These are phyloP conservation scores for Kickxella alabastrina DNA, from an alignment of 192 early-diverging fungal genomes.

Conservation along the genomic window DNA sequence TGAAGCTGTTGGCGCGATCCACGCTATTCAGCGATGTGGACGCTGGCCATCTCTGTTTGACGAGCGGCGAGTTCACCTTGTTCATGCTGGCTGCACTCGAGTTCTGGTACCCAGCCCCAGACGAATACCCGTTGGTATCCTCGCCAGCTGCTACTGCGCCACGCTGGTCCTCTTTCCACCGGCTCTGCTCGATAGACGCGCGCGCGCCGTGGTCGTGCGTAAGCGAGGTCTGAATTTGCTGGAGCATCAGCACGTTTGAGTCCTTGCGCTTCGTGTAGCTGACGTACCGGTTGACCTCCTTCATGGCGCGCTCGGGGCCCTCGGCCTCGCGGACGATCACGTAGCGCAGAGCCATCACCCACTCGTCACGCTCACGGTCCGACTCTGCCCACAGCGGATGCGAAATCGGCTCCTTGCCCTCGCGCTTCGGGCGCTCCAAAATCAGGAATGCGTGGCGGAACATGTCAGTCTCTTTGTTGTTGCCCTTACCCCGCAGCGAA, in stretches of 20 bases:
- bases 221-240: slow-evolving; percentile 51
- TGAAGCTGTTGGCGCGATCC: no score
- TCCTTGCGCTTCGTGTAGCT: slow-evolving; percentile 40
- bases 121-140: no score
- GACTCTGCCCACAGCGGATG: slow-evolving; percentile 87
- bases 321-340: slow-evolving; percentile 54
- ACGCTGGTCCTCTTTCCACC: slow-evolving; percentile 32
- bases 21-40: no score
- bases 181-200: slow-evolving; percentile 36
- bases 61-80: slow-evolving; percentile 40
- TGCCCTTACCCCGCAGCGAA: slow-evolving; percentile 1
- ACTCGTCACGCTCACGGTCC: slow-evolving; percentile 87
- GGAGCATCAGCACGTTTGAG: slow-evolving; percentile 44
- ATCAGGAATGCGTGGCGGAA: slow-evolving; percentile 85
- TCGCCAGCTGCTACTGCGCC: not conserved
- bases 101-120: no score
- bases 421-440: slow-evolving; percentile 66
- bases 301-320: slow-evolving; percentile 46
- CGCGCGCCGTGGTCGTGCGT: slow-evolving; percentile 49
- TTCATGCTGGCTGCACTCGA: no score
- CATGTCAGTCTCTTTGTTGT: slow-evolving; percentile 55
- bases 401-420: slow-evolving; percentile 57
- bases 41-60: slow-evolving; percentile 39
- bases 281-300: slow-evolving; percentile 39
- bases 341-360: slow-evolving; percentile 71